Evolutionary conservation across 805 yeast species (phyloP), one percentile per base, ranked within the genome.

Genomic region (Saccharomycopsis capsularis): DNA sequence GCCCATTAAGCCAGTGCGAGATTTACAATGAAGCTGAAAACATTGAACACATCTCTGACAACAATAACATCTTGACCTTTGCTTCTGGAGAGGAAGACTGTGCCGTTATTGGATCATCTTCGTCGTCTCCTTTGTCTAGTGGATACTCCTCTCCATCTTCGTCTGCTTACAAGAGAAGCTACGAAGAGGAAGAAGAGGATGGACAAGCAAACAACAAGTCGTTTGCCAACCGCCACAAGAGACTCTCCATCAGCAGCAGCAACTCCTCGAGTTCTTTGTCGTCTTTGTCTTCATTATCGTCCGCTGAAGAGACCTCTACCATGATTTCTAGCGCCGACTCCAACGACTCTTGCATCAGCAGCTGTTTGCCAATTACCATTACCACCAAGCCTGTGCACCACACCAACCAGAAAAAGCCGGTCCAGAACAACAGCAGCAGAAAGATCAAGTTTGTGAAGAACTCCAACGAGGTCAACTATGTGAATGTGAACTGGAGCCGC

Each of bases 1-100:
- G 50, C 3, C 50, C 50, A 35, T 42, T 47, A 16, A 41, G 46
- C 19, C 16, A 21, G 13, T 47, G 50, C 27, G 50, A 40, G 13
- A 27, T 46, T 19, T 46, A 15, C 22, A 15, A 9, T 5, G 24
- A 16, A 27, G 44, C 35, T 5, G 13, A n/a, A 21, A 18, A 18
- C 11, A 16, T 11, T 13, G 32, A 29, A 29, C 32, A 29, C 7
- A 7, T 29, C 13, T 29, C 13, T 7, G n/a, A n/a, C n/a, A 7
- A 7, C 32, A 27, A 13, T 27, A 7, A 7, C 7, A 27, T 27
- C 32, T 7, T 13, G 11, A 27, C 32, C 32, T 7, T 13, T 13
- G 13, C 32, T 27, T 7, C 32, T 13, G 13, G 11, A 7, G 13
- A 7, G 11, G 32, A 7, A 27, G 13, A 7, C 13, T 7, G 7